These are phyloP conservation scores for Hypoxylon sp. DNA, from an alignment of 2,329 filamentous ascomycete genomes.

Conservation along the genomic window DNA sequence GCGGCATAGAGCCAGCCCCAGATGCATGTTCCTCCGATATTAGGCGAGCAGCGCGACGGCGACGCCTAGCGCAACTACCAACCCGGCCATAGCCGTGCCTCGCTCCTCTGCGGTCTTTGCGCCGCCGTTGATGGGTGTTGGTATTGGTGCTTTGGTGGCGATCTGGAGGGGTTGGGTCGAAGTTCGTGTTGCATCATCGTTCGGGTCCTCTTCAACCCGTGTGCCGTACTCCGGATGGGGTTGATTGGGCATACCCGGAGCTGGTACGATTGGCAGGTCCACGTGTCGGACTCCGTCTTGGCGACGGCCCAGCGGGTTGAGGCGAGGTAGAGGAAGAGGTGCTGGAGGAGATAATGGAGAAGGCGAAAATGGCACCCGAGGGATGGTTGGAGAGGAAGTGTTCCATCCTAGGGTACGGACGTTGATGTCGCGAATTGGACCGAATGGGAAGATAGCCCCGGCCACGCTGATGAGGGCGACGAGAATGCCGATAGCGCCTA, in stretches of 20 bases:
- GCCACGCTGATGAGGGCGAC: slow-evolving; percentile 20
- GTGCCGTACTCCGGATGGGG: neutral
- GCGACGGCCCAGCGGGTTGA: neutral
- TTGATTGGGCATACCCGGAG: neutral
- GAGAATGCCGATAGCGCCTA: neutral
- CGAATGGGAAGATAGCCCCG: slow-evolving; percentile 2
- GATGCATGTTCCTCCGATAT: slow-evolving; percentile 1
- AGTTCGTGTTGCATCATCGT: neutral
- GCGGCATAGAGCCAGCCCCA: too few relatives aligned
- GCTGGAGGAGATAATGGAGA: neutral
- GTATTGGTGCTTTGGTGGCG: neutral
- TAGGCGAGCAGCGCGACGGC: slow-evolving; percentile 19
- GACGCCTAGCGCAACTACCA: slow-evolving; percentile 11
- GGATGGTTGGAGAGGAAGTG: neutral
- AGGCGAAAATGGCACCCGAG: neutral
- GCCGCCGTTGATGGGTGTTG: neutral
- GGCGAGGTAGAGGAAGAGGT: slow-evolving; percentile 7
- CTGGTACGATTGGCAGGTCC: neutral
- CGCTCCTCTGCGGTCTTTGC: neutral
- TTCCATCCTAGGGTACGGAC: slow-evolving; percentile 5
- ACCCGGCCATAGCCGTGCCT: neutral
- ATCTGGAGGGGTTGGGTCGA: neutral
- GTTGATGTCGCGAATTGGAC: neutral
- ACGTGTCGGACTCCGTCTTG: neutral
- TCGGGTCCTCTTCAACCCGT: neutral